These are phyloP conservation scores for Calvatia gigantea DNA, from an alignment of 768 basidiomycete genomes.

Conservation along the genomic window DNA sequence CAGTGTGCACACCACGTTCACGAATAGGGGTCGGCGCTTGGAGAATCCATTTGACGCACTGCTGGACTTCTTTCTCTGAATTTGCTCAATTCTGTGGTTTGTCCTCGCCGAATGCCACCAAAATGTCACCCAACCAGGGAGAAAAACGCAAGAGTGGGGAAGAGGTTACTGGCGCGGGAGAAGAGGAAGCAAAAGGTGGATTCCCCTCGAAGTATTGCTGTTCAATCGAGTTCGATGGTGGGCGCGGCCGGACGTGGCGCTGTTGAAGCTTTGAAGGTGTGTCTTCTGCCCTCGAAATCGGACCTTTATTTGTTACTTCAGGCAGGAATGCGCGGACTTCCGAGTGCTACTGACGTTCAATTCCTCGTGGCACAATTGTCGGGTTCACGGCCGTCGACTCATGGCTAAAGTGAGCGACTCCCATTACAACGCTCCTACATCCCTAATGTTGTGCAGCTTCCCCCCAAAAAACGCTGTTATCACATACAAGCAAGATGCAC, in stretches of 20 bases:
- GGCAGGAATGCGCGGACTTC: slow-evolving; percentile 58
- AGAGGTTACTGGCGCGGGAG: slow-evolving; percentile 42
- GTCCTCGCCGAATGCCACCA: not conserved
- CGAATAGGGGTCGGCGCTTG: not conserved
- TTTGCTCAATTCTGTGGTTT: not conserved
- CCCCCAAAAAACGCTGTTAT: slow-evolving; percentile 73
- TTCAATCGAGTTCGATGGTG: slow-evolving; percentile 38
- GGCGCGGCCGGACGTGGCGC: slow-evolving; percentile 35
- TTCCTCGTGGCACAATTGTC: slow-evolving; percentile 73
- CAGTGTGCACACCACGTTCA: slow-evolving; percentile 2
- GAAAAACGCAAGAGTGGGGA: slow-evolving; percentile 36
- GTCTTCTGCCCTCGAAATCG: not conserved
- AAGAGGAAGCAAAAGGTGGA: slow-evolving; percentile 69
- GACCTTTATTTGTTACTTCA: not conserved
- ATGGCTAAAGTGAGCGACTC: slow-evolving; percentile 62
- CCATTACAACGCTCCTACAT: not conserved
- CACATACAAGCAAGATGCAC: slow-evolving; percentile 24
- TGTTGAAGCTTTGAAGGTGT: slow-evolving; percentile 26
- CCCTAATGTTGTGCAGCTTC: slow-evolving; percentile 47
- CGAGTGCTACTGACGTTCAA: slow-evolving; percentile 71
- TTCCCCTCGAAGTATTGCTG: slow-evolving; percentile 62
- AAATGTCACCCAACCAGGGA: slow-evolving; percentile 20
- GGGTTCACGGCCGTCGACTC: slow-evolving; percentile 86
- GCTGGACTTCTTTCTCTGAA: not conserved
- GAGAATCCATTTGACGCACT: not conserved